Evolutionary conservation across 164 flowering plant genomes (phyloP), one percentile per base, ranked within the genome.

Genomic region (Paratinospora sagittata): DNA sequence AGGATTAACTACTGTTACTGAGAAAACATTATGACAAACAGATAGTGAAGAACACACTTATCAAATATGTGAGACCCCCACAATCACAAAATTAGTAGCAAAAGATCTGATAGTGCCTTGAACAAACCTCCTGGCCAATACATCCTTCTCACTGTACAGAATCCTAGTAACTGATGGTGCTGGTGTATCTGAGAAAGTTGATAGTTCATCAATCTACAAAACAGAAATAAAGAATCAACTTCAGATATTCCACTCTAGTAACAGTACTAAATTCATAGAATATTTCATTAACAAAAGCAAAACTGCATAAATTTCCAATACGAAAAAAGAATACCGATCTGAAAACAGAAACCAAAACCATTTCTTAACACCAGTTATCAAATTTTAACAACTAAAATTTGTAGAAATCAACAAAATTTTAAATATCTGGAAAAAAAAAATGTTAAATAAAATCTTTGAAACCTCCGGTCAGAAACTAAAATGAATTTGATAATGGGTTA

Each of bases 81-180:
- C 27, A 21, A n/a, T n/a, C 63, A 24, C 30, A 21, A 21, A 58
- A 58, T 23, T 58, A 49, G 57, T 49, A 49, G 57, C 57, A 49
- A 49, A 49, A 8, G 5, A 49, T 13, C 6, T 13, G 4, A n/a
- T n/a, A 49, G 57, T 49, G 19, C 19, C 57, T 4, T 49, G 43
- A 34, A 57, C 70, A 9, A 84, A 93, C 99, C 97, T 87, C 65
- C 99, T 84, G 63, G 95, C 97, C 71, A 83, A 73, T 17, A 92
- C 87, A 85, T 95, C 99, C 72, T 85, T 93, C 69, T 91, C 87
- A 57, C 86, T 82, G 84, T 91, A 95, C 68, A 95, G 76, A 61
- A 95, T 78, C 81, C 99, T 88, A 16, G 99, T 93, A 3, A 92
- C 98, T 10, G 98, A 82, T 47, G 99, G 99, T 13, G 92, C 84